These are phyloP conservation scores for Angomonas desouzai DNA, from an alignment of 208 protist genomes.

Conservation along the genomic window DNA sequence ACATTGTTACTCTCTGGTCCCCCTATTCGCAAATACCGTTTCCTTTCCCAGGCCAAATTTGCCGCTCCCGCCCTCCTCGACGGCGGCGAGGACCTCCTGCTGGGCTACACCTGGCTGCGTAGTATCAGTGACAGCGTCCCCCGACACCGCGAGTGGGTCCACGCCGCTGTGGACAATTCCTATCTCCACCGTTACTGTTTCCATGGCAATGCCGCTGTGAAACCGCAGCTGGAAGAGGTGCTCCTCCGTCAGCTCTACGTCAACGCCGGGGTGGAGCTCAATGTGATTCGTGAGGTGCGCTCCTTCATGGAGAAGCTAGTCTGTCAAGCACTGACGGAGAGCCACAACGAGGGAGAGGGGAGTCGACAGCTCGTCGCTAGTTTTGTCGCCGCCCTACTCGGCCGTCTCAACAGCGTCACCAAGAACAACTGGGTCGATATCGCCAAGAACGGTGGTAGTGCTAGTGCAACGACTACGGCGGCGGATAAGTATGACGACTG, in stretches of 20 bases:
- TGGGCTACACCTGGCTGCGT: constrained; percentile 69
- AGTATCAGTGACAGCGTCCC: constrained; percentile 17
- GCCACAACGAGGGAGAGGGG: not conserved
- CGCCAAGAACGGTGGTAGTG: not conserved
- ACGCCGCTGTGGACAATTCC: not conserved
- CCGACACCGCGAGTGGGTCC: constrained; percentile 11
- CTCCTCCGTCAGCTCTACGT: constrained; percentile 30
- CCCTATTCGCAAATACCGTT: constrained; percentile 40
- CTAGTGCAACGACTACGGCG: not conserved
- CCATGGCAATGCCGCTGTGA: not conserved
- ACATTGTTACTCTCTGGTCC: constrained; percentile 23
- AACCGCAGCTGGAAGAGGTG: not conserved
- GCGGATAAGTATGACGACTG: constrained; percentile 32
- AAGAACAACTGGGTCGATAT: not conserved
- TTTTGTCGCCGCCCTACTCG: not conserved
- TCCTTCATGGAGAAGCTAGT: constrained; percentile 38
- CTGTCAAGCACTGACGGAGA: not conserved
- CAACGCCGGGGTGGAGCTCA: constrained; percentile 44
- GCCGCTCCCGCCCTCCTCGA: constrained; percentile 66
- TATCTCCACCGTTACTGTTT: not conserved
- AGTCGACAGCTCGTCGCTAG: not conserved
- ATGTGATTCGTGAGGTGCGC: constrained; percentile 45
- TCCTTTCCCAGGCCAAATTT: constrained; percentile 52
- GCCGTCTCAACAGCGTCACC: not conserved
- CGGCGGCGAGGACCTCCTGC: constrained; percentile 61